These are phyloP conservation scores for Helianthus tuberosus DNA, from an alignment of 129 eudicot species.

Conservation along the genomic window DNA sequence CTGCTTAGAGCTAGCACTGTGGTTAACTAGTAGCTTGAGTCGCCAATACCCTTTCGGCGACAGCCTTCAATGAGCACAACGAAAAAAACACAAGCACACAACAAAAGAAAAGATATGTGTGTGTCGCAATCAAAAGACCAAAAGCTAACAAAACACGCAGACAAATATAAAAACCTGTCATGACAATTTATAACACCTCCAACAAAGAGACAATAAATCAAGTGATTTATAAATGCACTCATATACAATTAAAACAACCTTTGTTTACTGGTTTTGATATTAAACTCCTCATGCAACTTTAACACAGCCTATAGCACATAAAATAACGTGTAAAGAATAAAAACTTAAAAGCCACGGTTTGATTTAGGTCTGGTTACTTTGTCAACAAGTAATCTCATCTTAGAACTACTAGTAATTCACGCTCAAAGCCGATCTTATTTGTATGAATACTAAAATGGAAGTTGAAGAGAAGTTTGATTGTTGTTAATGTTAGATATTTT, in stretches of 20 bases:
- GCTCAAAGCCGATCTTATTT: too few species aligned
- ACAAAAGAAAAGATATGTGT: neutral
- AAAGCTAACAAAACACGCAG: neutral
- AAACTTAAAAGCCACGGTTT: too few species aligned
- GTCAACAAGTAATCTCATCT: neutral
- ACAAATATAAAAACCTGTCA: neutral
- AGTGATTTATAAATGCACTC: neutral
- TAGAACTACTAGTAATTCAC: too few species aligned
- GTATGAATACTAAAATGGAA: too few species aligned
- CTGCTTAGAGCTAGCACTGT: slow-evolving; percentile 4
- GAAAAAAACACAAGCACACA: neutral
- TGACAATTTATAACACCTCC: neutral
- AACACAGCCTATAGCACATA: too few species aligned
- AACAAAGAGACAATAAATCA: neutral
- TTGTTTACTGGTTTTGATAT: neutral
- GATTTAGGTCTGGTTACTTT: neutral
- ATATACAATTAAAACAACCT: neutral
- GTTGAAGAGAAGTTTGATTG: too few species aligned
- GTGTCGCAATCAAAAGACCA: neutral
- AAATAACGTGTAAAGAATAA: too few species aligned
- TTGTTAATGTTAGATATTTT: too few species aligned
- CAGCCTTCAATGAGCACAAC: neutral
- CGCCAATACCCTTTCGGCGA: slow-evolving; percentile 1
- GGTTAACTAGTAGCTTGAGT: slow-evolving; percentile 11
- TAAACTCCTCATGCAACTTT: neutral